A percentile compares a stretch with the other conserved stretches of the same genome.
Evolutionary conservation across 768 basidiomycete genomes (phyloP).

Genomic region (Floccularia luteovirens): DNA sequence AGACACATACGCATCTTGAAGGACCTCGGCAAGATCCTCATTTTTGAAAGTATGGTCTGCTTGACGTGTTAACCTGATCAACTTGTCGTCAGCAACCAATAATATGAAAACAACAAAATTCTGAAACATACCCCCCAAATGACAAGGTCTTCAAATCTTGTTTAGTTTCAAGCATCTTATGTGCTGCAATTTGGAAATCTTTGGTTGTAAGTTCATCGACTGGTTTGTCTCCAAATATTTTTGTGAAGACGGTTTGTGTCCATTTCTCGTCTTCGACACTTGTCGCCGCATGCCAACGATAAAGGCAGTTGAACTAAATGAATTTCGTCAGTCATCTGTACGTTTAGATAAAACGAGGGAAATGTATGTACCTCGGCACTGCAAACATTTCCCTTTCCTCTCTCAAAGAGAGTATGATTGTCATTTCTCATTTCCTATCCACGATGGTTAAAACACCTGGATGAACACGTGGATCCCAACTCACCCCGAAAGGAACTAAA

Average conservation of each 20-base stretch:
- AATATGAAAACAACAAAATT: not conserved
- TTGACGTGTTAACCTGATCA: slow-evolving; percentile 50
- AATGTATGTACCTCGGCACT: slow-evolving; percentile 60
- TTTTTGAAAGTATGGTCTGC: slow-evolving; percentile 58
- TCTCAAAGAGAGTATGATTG: slow-evolving; percentile 63
- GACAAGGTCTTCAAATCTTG: slow-evolving; percentile 57
- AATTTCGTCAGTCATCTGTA: slow-evolving; percentile 2
- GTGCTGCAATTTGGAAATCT: slow-evolving; percentile 46
- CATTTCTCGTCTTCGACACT: slow-evolving; percentile 66
- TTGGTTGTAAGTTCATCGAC: slow-evolving; percentile 33
- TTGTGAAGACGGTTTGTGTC: slow-evolving; percentile 40
- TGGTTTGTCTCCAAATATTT: slow-evolving; percentile 46
- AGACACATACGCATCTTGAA: slow-evolving; percentile 58
- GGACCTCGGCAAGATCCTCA: slow-evolving; percentile 55
- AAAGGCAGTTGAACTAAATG: slow-evolving; percentile 72
- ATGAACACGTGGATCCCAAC: slow-evolving; percentile 10
- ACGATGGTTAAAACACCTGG: no score
- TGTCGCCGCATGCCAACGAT: slow-evolving; percentile 81
- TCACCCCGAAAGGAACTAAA: slow-evolving; percentile 63
- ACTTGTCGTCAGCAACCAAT: not conserved
- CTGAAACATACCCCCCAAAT: slow-evolving; percentile 41
- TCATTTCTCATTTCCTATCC: slow-evolving; percentile 61
- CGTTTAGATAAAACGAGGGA: not conserved
- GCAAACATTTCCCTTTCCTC: slow-evolving; percentile 75
- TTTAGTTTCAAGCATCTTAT: slow-evolving; percentile 27